These are phyloP conservation scores for Paecilomyces sp. DNA, from an alignment of 2,329 filamentous ascomycete species.

Conservation along the genomic window DNA sequence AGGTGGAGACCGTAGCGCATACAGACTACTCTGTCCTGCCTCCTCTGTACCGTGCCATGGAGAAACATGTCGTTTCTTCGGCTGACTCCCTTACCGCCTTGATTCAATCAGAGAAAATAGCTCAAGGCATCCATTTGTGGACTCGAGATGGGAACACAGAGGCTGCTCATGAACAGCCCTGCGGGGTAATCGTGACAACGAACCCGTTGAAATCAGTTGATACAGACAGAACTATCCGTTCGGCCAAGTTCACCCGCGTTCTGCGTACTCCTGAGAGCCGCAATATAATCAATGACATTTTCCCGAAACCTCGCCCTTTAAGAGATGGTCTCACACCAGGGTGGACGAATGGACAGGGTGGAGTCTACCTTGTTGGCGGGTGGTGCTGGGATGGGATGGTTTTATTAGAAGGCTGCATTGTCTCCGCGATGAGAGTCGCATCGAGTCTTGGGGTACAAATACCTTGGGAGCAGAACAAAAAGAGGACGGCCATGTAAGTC, in stretches of 20 bases:
- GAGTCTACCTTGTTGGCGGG: slow-evolving; percentile 50
- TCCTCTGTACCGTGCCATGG: slow-evolving; percentile 3
- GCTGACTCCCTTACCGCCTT: slow-evolving; percentile 4
- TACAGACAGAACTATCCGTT: slow-evolving; percentile 35
- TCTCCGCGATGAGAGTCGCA: slow-evolving; percentile 52
- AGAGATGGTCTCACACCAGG: not conserved
- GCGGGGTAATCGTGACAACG: slow-evolving; percentile 48
- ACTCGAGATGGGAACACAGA: slow-evolving; percentile 36
- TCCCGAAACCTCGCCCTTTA: slow-evolving; percentile 15
- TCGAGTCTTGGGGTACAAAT: slow-evolving; percentile 44
- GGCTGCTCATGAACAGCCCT: slow-evolving; percentile 46
- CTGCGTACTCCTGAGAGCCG: slow-evolving; percentile 45
- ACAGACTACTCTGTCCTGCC: slow-evolving; percentile 20
- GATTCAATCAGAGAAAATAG: not conserved
- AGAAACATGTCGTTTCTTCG: not conserved
- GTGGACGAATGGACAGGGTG: slow-evolving; percentile 49
- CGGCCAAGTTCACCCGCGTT: slow-evolving; percentile 46
- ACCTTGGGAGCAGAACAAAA: slow-evolving; percentile 18
- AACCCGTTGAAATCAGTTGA: slow-evolving; percentile 39
- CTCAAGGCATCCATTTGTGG: slow-evolving; percentile 19
- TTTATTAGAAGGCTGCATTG: slow-evolving; percentile 53
- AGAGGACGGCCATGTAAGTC: not conserved
- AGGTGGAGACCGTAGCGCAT: slow-evolving; percentile 45
- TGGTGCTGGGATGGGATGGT: slow-evolving; percentile 64
- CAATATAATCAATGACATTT: slow-evolving; percentile 41